A percentile compares a stretch with the other conserved stretches of the same genome.
Evolutionary conservation across 73 alveolate genomes (phyloP).

Genomic region (Loxodes magnus): DNA sequence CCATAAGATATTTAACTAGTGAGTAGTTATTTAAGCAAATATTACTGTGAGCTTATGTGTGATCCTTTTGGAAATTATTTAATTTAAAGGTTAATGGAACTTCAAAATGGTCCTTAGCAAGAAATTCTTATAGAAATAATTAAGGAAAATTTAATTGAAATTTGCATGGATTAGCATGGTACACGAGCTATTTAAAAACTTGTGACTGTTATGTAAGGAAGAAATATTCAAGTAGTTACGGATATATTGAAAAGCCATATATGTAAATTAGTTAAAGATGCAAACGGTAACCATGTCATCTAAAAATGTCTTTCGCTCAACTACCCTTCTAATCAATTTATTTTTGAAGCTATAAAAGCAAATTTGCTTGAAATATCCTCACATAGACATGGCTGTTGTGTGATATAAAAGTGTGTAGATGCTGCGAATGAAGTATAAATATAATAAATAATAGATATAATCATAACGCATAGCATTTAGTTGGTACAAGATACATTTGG

Average conservation of each 20-base stretch:
- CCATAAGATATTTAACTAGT: conserved; percentile 26
- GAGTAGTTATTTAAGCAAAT: neutral
- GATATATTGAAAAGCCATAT: conserved; percentile 23
- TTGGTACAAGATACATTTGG: conserved; percentile 65
- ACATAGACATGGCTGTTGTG: conserved; percentile 70
- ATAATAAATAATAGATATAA: conserved; percentile 26
- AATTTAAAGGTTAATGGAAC: neutral
- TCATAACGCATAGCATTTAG: conserved; percentile 21
- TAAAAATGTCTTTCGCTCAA: conserved; percentile 30
- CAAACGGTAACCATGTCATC: conserved; percentile 68
- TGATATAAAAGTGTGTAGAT: conserved; percentile 56
- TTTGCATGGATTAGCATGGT: conserved; percentile 55
- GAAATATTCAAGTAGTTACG: conserved; percentile 4
- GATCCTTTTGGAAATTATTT: conserved; percentile 10
- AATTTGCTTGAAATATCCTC: conserved; percentile 44
- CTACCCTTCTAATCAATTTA: conserved; percentile 27
- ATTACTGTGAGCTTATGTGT: conserved; percentile 2
- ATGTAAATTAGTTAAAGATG: conserved; percentile 34
- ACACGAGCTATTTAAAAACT: conserved; percentile 57
- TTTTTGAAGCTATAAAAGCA: conserved; percentile 45
- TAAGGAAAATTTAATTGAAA: conserved; percentile 10
- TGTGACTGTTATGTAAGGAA: neutral
- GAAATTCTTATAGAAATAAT: neutral
- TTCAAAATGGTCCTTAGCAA: neutral
- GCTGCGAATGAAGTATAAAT: conserved; percentile 22